Base-by-base conservation (phyloP, 768 basidiomycete species). In the Agaricus sinodeliciosus region DNA sequence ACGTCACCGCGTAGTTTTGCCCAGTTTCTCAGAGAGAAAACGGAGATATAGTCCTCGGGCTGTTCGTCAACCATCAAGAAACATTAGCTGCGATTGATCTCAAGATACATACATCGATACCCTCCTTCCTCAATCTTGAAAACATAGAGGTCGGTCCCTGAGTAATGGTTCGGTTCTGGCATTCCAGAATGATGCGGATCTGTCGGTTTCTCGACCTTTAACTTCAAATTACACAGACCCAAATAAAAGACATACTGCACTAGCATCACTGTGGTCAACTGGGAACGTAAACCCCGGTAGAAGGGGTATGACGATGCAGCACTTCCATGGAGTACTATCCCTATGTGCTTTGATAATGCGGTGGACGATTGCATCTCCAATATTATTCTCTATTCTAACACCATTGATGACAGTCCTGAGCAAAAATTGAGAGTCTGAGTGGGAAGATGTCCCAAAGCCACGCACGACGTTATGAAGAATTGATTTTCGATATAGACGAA, bases 401-500 rank as follows among this genome's bases (percentile, higher is more conserved):
- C 94, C 94, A 57, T 87, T 89, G 11, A 94, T 81, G 2, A 81
- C 72, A 2, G 95, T 97, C 31, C 89, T 90, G 59, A 39, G 48
- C 48, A 54, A 49, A 49, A 48, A 47, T 18, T 56, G 27, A 48
- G 43, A 40, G 41, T 9, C 16, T 6, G 5, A 15, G 8, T 31
- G 6, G 34, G 43, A 16, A 43, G 43, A 16, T 45, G 22, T 44
- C 26, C 6, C 27, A 18, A 22, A 15, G 49, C 13, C 9, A 58
- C 87, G 64, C 66, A 91, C 90, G 88, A 90, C 1, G 88, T 85
- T 57, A 93, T 89, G 67, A 93, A 92, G 63, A 92, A 93, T 64
- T 93, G 90, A 59, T 94, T 93, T 65, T 97, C 95, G 57, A 99
- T 96, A 70, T 99, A 99, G 31, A 99, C 90, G 63, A 98, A 99